Evolutionary conservation across 129 eudicot genomes (phyloP).

Genomic region (Tagetes patula): DNA sequence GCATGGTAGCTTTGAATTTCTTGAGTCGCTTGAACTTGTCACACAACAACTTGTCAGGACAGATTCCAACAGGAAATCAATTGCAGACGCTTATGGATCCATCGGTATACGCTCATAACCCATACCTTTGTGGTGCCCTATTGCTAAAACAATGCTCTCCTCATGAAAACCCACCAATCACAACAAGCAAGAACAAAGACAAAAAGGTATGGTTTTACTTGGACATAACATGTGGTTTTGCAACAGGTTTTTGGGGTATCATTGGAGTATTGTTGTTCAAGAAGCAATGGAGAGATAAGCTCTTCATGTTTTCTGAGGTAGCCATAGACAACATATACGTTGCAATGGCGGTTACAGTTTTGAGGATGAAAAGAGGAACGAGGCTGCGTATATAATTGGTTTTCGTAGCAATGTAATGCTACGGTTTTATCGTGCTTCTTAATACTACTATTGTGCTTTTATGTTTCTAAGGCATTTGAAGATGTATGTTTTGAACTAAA

Average conservation of each 20-base stretch:
- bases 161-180: slow-evolving; percentile 2
- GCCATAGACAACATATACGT: slow-evolving; percentile 5
- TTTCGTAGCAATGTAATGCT: too few species aligned
- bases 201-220: slow-evolving; percentile 22
- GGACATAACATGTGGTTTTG: slow-evolving; percentile 25
- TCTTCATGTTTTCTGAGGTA: slow-evolving; percentile 5
- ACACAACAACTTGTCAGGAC: slow-evolving; percentile 31
- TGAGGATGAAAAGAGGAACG: slow-evolving; percentile 21
- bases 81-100: slow-evolving; percentile 35
- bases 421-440: background rate
- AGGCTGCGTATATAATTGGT: background rate
- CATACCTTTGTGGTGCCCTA: slow-evolving; percentile 36
- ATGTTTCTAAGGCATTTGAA: background rate
- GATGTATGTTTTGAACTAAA: background rate
- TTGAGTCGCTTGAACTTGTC: slow-evolving; percentile 31
- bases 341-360: slow-evolving; percentile 15
- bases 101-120: slow-evolving; percentile 24
- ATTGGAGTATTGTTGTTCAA: slow-evolving; percentile 26
- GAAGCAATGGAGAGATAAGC: slow-evolving; percentile 26
- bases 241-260: slow-evolving; percentile 33
- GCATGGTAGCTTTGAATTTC: slow-evolving; percentile 21
- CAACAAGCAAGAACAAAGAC: background rate
- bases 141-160: slow-evolving; percentile 19
- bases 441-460: background rate
- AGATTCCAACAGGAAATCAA: slow-evolving; percentile 31